These are phyloP conservation scores for Syzygium aqueum DNA, from an alignment of 345 rosid species.

Conservation along the genomic window DNA sequence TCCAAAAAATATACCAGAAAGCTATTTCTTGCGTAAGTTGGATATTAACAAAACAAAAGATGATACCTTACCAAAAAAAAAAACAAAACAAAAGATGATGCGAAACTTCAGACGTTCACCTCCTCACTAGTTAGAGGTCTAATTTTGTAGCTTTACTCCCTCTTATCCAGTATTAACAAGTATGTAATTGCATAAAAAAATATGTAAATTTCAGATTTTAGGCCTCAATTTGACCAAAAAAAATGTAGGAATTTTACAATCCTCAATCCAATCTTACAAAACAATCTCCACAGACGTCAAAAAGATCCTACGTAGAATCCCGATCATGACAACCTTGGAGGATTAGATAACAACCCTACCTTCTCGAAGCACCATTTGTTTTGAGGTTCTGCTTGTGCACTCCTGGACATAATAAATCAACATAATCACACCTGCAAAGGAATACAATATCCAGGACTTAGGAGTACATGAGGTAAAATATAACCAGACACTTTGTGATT, in stretches of 20 bases:
- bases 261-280: not conserved
- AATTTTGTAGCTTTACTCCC: not conserved
- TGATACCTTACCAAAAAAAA: too few species aligned
- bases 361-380: conserved; percentile 34
- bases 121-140: not conserved
- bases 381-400: conserved; percentile 21
- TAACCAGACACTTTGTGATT: not conserved
- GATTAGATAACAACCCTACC: conserved; percentile 21
- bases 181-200: not conserved
- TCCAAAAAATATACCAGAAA: not conserved
- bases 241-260: not conserved
- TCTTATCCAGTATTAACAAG: not conserved
- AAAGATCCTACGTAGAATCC: not conserved
- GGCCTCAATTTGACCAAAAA: not conserved
- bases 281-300: not conserved
- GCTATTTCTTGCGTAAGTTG: not conserved
- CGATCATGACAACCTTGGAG: not conserved
- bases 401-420: conserved; percentile 62
- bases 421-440: conserved; percentile 47
- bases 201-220: not conserved
- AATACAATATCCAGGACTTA: not conserved
- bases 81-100: not conserved
- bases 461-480: not conserved
- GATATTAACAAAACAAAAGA: not conserved
- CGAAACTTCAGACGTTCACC: not conserved